Base-by-base conservation (phyloP, 164 flowering plant species). In the Magnolia officinalis region DNA sequence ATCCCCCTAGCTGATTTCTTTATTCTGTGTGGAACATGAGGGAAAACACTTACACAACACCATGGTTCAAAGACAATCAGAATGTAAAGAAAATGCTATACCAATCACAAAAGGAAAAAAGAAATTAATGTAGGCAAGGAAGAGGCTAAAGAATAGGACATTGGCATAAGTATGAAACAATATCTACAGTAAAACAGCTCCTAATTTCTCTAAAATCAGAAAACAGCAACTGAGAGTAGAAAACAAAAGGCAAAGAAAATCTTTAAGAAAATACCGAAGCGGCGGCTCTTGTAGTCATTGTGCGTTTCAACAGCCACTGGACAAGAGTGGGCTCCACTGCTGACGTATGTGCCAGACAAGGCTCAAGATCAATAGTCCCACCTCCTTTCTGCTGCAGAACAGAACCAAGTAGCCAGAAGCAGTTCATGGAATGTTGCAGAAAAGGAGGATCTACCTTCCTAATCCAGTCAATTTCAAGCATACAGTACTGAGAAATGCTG, bases 241-340 rank as follows among this genome's bases (percentile, higher is more conserved):
- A n/a, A 65, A 21, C 68, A 65, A 59, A 59, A 13, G 29, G 65
- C 19, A 21, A 63, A 63, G 65, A 63, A 63, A n/a, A 23, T 21
- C 29, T 8, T 10, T 65, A 13, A 29, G 29, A 14, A 65, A 65
- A 23, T 93, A 96, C 99, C 85, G 98, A 96, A 77, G 98, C 99
- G 74, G 99, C 99, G 78, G 99, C 95, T 76, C 99, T 85, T 4
- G 99, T 94, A 61, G 98, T 96, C 90, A 94, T 96, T 51, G 97
- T 88, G 70, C 98, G 89, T 77, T n/a, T 96, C 99, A 75, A 92
- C 96, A 74, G 90, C 91, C 70, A 94, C 90, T 8, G 99, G 99
- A 81, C 98, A 81, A 96, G 89, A 67, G 99, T 96, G 71, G 99
- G 99, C 85, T 94, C 99, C 82, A 96, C 88, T 1, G 97, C 85